Base-by-base conservation (phyloP, 2,329 filamentous ascomycete genomes). In the Hymenoscyphus infarciens region DNA sequence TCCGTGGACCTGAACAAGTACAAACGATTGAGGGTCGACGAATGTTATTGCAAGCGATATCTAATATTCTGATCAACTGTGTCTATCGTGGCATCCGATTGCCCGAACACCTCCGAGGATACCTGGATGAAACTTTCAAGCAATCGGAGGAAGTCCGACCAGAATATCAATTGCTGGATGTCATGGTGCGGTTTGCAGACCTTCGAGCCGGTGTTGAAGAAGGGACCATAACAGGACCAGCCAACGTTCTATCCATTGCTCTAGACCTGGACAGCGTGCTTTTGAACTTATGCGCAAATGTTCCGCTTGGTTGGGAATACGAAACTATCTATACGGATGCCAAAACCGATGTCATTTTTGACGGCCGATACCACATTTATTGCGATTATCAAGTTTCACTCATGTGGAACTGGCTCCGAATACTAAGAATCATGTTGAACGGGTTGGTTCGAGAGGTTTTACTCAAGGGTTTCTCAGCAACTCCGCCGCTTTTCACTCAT, bases 31-130 rank as follows among this genome's bases (percentile, higher is more conserved):
- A 77, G 2, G 81, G 82, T 3, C 74, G 77, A 45, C 77, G 79
- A 60, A 83, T 85, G 80, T 82, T 85, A 65, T 74, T 81, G 49
- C 82, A 83, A 78, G 76, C 83, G 3, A 80, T 77, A 35, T 78
- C 83, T 61, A 79, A 77, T 60, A 76, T 82, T 38, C 74, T 83
- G 63, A 79, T 84, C 65, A 80, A 76, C 64, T 84, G 82, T 69
- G 78, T 84, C 15, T 81, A 83, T 63, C 77, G 76, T 56, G 77
- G 77, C 19, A 71, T 79, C 29, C 78, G 81, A 7, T 78, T 84
- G 74, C 83, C 82, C 2, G 71, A 76, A 25, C 72, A 77, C 53
- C 74, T 85, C 57, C 72, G 80, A 31, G 75, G 81, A 27, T 77
- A 83, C 25, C 77, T 81, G 57, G 70, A 73, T 16, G 74, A 80